Conservation (phyloP, 1,284 basidiomycete genomes). For the Marasmius fiardii region DNA sequence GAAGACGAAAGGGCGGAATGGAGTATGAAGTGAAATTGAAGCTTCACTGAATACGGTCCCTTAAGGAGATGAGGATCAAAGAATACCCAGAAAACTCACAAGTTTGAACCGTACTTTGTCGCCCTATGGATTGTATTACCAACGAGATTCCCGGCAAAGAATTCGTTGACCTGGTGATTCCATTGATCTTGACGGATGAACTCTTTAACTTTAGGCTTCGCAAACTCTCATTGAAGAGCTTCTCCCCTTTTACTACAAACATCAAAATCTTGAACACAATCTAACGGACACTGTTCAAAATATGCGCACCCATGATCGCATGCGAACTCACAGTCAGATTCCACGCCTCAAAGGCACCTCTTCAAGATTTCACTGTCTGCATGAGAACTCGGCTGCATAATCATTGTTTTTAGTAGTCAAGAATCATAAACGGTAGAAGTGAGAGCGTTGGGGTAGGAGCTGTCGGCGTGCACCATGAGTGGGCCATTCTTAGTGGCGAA, state of each 20-base stretch:
- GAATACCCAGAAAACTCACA: slow-evolving; percentile 42
- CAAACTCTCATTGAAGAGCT: slow-evolving; percentile 66
- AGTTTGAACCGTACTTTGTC: slow-evolving; percentile 59
- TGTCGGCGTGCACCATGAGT: not conserved
- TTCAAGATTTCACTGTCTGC: slow-evolving; percentile 69
- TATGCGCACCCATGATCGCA: slow-evolving; percentile 75
- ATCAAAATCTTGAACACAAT: not conserved
- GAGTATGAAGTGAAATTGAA: slow-evolving; percentile 63
- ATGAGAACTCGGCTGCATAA: slow-evolving; percentile 71
- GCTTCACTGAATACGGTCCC: slow-evolving; percentile 64
- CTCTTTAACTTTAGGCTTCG: slow-evolving; percentile 66
- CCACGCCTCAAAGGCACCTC: slow-evolving; percentile 78
- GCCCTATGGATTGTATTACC: slow-evolving; percentile 60
- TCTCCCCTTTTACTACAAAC: slow-evolving; percentile 61
- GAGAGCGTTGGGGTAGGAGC: slow-evolving; percentile 21
- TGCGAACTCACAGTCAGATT: slow-evolving; percentile 81
- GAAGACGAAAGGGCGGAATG: slow-evolving; percentile 43
- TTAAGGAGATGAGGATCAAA: too few relatives aligned
- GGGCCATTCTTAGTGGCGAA: slow-evolving; percentile 2
- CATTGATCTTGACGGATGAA: slow-evolving; percentile 65
- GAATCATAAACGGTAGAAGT: slow-evolving; percentile 53
- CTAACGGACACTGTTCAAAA: slow-evolving; percentile 2
- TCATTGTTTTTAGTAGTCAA: slow-evolving; percentile 49
- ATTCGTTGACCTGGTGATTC: slow-evolving; percentile 73
- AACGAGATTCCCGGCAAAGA: slow-evolving; percentile 56